Evolutionary conservation across 75 land plant genomes (phyloP), one percentile per base, ranked within the genome.

Genomic region (Cunninghamia lanceolata): DNA sequence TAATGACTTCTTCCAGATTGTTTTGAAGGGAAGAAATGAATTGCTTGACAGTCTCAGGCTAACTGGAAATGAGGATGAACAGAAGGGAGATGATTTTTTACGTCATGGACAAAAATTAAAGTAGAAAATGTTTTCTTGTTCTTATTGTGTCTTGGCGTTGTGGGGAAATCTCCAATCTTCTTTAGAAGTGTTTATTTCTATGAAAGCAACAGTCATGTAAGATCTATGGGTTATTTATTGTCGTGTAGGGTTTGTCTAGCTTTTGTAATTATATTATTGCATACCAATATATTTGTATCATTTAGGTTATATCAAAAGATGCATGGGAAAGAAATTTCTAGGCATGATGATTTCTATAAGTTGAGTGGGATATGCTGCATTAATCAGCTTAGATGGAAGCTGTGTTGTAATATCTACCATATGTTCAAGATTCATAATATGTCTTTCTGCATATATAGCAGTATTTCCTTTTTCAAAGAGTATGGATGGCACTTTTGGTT

Each of bases 31-130:
- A 3, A 91, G 97, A 40, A 92, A 94, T 84, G 93, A 93, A 11
- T 88, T 94, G 94, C 97, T 95, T 30, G 86, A 90, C 81, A 92
- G 92, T 83, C 90, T 95, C 3, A 91, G 97, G 70, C 81, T 85
- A 35, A 50, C 83, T 82, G 86, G 75, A 71, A 71, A 71, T 71
- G 75, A 71, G 15, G 15, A 71, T 71, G 45, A 6, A 19, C 9
- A 34, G 9, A 83, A 46, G 68, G 34, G 42, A 66, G 82, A 42
- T 80, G 30, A 45, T 45, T 45, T 28, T 42, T 25, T 47, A 25
- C n/a, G 30, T 45, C 30, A 80, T 28, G 11, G 32, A 80, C 30
- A 28, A 80, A 38, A 80, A 47, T 39, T 11, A 50, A 45, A 9
- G 28, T 40, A 77, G 30, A 40, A 45, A 42, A 28, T 42, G 30